A percentile compares a stretch with the other conserved stretches of the same genome.
Conservation (phyloP, 2,329 filamentous ascomycete genomes). For the Pseudogymnoascus pannorum region DNA sequence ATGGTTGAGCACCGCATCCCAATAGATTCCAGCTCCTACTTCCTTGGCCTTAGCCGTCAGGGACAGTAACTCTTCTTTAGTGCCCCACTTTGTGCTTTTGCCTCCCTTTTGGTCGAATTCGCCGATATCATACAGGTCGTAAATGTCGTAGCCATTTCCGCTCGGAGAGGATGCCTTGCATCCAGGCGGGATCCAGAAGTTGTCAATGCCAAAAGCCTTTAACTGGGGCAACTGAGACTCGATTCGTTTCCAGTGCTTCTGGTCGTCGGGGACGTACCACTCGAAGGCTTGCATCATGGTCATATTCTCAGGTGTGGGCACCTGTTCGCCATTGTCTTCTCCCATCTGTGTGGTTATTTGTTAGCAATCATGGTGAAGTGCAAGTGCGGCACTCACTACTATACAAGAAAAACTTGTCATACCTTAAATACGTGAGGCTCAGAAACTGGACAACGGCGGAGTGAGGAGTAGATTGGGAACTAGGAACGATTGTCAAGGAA, state of each 20-base stretch:
- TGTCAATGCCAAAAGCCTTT: conserved; percentile 52
- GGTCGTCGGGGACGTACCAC: conserved; percentile 60
- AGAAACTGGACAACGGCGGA: background rate
- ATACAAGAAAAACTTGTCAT: background rate
- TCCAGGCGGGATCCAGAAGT: conserved; percentile 62
- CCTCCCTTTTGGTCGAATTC: conserved; percentile 66
- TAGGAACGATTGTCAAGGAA: background rate
- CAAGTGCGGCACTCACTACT: background rate
- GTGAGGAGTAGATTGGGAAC: background rate
- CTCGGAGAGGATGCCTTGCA: conserved; percentile 57
- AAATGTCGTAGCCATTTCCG: conserved; percentile 63
- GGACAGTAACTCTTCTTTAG: conserved; percentile 50
- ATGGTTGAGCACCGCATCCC: conserved; percentile 67
- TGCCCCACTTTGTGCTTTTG: conserved; percentile 60
- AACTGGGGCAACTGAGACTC: conserved; percentile 43
- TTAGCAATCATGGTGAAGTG: background rate
- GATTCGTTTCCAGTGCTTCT: conserved; percentile 55
- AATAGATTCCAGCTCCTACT: conserved; percentile 51
- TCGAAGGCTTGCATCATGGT: conserved; percentile 65
- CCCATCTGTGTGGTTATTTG: conserved; percentile 1
- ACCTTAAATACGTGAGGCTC: background rate
- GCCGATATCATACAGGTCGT: conserved; percentile 63
- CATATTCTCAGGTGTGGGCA: conserved; percentile 37
- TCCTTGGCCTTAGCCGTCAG: conserved; percentile 45
- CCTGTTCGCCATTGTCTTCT: conserved; percentile 17